phyloP scores from a whole-genome alignment of 768 basidiomycete genomes.

The Mycena latifolia region DNA sequence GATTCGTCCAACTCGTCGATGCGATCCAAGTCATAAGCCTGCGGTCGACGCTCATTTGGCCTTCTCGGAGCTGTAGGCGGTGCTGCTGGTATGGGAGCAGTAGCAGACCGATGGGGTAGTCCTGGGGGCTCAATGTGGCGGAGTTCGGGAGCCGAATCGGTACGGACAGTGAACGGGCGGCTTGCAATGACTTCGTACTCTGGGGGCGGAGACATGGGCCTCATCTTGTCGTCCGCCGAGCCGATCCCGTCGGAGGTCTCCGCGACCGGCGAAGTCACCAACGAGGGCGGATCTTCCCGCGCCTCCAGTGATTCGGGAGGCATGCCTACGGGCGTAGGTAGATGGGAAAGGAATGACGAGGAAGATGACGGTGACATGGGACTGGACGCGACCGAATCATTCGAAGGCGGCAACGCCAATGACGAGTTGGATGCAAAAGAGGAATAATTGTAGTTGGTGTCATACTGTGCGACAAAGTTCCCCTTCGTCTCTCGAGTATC shows the following conservation, averaged over 20 bases:
- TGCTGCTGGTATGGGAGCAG: constrained; percentile 19
- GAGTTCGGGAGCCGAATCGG: constrained; percentile 33
- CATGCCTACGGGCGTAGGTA: constrained; percentile 6
- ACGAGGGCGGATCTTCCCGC: constrained; percentile 1
- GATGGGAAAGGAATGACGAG: constrained; percentile 1
- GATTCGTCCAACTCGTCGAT: constrained; percentile 87
- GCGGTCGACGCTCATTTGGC: constrained; percentile 9
- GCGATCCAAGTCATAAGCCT: constrained; percentile 62
- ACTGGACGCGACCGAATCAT: constrained; percentile 13
- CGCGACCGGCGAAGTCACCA: constrained; percentile 8
- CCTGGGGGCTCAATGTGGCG: constrained; percentile 27
- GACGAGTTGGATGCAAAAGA: constrained; percentile 20
- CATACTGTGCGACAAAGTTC: no score
- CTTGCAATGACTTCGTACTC: constrained; percentile 25
- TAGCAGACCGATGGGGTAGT: constrained; percentile 27
- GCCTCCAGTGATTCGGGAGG: background rate
- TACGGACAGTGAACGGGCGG: constrained; percentile 14
- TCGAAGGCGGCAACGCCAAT: constrained; percentile 14
- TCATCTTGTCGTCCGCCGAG: background rate
- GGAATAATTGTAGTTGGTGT: background rate
- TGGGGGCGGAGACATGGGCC: constrained; percentile 31
- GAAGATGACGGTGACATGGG: constrained; percentile 16
- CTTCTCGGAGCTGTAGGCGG: background rate
- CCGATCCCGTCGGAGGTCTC: background rate
- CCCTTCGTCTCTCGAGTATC: no score